Percentiles rank a stretch among this genome's conserved stretches.
Conservation (phyloP, 148 eudicot genomes). For the Simmondsia chinensis region DNA sequence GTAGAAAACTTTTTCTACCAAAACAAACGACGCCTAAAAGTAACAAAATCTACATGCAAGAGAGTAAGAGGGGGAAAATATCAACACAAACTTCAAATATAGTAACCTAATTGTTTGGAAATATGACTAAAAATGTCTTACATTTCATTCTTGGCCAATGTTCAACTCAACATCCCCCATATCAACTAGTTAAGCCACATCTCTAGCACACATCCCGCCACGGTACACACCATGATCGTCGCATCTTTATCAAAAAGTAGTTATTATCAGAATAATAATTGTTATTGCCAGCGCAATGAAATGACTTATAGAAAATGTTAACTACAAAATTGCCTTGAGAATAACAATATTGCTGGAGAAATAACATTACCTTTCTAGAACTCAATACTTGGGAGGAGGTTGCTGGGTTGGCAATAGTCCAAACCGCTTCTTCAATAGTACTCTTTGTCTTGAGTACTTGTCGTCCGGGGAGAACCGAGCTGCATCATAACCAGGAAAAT, state of each 20-base stretch:
- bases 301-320: too few species aligned
- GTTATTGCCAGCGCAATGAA: too few species aligned
- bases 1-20: background rate
- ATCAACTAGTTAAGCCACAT: too few species aligned
- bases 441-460: conserved; percentile 85
- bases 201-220: too few species aligned
- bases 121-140: background rate
- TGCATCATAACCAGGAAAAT: conserved; percentile 14
- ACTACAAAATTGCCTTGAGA: too few species aligned
- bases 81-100: background rate
- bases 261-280: too few species aligned
- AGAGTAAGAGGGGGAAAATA: background rate
- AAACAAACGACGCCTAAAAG: background rate
- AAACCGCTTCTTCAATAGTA: conserved; percentile 82
- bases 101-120: background rate
- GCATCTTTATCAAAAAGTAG: too few species aligned
- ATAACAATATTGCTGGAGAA: too few species aligned
- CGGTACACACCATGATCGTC: too few species aligned
- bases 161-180: too few species aligned
- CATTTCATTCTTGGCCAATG: too few species aligned
- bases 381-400: conserved; percentile 69
- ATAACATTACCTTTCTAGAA: too few species aligned
- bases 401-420: conserved; percentile 90
- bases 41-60: background rate
- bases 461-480: conserved; percentile 99